These are phyloP conservation scores for Epicoccum nigrum DNA, from an alignment of 2,329 filamentous ascomycete species.

Conservation along the genomic window DNA sequence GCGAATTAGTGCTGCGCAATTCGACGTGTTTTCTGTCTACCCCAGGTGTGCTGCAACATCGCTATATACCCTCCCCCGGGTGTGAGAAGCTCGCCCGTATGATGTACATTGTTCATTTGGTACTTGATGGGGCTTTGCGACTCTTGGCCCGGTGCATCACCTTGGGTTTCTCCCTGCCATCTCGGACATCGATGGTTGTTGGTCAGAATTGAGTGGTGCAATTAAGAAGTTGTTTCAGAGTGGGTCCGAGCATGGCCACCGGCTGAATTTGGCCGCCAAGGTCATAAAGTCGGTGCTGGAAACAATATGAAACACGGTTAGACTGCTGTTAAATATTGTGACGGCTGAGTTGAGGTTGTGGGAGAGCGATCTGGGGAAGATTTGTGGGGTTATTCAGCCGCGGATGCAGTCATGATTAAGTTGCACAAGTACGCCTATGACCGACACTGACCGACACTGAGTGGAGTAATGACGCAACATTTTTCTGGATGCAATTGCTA, in stretches of 20 bases:
- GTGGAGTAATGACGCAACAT: no score
- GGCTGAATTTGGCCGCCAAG: neutral
- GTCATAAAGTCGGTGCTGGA: neutral
- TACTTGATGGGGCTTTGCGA: neutral
- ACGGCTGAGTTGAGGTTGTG: neutral
- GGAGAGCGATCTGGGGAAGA: neutral
- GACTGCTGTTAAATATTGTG: neutral
- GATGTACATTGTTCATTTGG: neutral
- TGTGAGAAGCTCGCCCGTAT: slow-evolving; percentile 18
- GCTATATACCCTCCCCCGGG: neutral
- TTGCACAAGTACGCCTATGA: neutral
- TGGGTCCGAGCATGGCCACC: neutral
- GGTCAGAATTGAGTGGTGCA: slow-evolving; percentile 11
- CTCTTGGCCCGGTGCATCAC: neutral
- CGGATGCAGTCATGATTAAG: neutral
- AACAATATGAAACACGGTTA: neutral
- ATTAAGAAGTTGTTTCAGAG: slow-evolving; percentile 1
- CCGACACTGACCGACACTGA: no score
- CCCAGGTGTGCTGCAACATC: neutral
- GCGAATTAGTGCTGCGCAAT: neutral
- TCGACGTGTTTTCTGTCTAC: neutral
- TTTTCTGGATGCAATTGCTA: no score
- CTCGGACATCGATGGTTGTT: slow-evolving; percentile 14
- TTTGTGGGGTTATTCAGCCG: neutral
- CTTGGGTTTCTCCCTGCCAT: slow-evolving; percentile 9